A percentile compares a stretch with the other conserved stretches of the same genome.
These are phyloP conservation scores for Yarrowia phangngaensis DNA, from an alignment of 805 yeast genomes.

Conservation along the genomic window DNA sequence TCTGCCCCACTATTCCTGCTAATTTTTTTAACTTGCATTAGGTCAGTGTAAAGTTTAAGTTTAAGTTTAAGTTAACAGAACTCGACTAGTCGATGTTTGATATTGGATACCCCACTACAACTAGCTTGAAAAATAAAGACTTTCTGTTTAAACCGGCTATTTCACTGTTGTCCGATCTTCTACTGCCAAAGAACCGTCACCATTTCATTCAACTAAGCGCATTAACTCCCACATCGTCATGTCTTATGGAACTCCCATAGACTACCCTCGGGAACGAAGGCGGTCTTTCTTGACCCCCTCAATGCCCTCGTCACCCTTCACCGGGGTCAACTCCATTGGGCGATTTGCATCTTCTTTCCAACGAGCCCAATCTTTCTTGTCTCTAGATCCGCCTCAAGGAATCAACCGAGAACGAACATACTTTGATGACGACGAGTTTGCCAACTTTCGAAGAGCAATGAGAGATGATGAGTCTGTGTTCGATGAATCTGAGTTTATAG, in stretches of 20 bases:
- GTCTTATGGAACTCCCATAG: conserved; percentile 25
- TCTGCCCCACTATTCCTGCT: too few species aligned
- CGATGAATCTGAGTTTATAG: conserved; percentile 28
- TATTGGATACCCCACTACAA: too few species aligned
- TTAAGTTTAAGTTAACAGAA: too few species aligned
- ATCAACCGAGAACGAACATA: conserved; percentile 50
- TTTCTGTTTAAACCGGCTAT: too few species aligned
- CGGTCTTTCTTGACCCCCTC: conserved; percentile 8
- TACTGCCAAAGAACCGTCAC: too few species aligned
- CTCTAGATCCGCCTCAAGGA: conserved; percentile 46
- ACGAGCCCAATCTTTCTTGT: conserved; percentile 72
- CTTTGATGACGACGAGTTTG: conserved; percentile 52
- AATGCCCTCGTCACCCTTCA: conserved; percentile 19
- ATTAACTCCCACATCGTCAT: not conserved
- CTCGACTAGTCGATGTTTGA: too few species aligned
- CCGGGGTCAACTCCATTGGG: conserved; percentile 53
- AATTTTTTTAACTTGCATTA: too few species aligned
- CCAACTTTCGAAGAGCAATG: conserved; percentile 14
- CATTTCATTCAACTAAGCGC: too few species aligned
- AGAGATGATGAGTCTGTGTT: conserved; percentile 13
- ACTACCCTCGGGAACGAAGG: conserved; percentile 17
- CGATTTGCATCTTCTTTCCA: conserved; percentile 75
- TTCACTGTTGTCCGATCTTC: too few species aligned
- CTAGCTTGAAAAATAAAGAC: too few species aligned
- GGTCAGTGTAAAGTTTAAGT: too few species aligned